Evolutionary conservation across 768 basidiomycete genomes (phyloP).

Genomic region (Agaricus sinodeliciosus): DNA sequence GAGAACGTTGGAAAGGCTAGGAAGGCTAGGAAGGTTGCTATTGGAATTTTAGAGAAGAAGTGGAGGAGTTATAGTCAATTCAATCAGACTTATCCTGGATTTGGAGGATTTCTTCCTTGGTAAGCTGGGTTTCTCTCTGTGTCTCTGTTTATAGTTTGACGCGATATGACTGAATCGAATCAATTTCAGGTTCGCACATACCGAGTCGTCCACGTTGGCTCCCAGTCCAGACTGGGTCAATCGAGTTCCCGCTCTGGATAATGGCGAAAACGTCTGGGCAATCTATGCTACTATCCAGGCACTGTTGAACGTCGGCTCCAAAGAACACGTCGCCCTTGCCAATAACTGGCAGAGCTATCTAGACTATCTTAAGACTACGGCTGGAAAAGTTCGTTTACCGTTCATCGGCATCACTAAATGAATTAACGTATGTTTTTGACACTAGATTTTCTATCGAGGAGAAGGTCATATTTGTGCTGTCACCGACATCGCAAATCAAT

Average conservation of each 20-base stretch:
- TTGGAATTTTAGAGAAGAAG: slow-evolving; percentile 15
- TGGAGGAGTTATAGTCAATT: slow-evolving; percentile 15
- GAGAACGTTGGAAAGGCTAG: slow-evolving; percentile 14
- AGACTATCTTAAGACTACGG: slow-evolving; percentile 16
- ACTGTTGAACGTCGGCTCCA: slow-evolving; percentile 10
- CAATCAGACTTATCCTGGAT: slow-evolving; percentile 19
- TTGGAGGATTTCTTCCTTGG: slow-evolving; percentile 22
- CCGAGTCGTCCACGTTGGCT: slow-evolving; percentile 13
- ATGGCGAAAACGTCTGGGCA: slow-evolving; percentile 20
- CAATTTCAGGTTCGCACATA: slow-evolving; percentile 14
- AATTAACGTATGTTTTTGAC: background rate
- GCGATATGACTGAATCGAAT: background rate
- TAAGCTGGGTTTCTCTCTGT: background rate
- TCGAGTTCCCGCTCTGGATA: slow-evolving; percentile 19
- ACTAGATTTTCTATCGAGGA: slow-evolving; percentile 18
- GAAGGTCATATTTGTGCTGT: slow-evolving; percentile 18
- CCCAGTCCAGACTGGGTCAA: slow-evolving; percentile 21
- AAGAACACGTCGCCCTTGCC: slow-evolving; percentile 12
- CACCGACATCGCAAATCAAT: slow-evolving; percentile 16
- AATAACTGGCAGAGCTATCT: slow-evolving; percentile 16
- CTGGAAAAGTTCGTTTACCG: background rate
- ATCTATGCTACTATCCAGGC: slow-evolving; percentile 18
- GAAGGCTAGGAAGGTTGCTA: slow-evolving; percentile 15
- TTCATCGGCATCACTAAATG: background rate
- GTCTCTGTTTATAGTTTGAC: background rate